A percentile compares a stretch with the other conserved stretches of the same genome.
These are phyloP conservation scores for Arachis monticola DNA, from an alignment of 331 rosid genomes.

Conservation along the genomic window DNA sequence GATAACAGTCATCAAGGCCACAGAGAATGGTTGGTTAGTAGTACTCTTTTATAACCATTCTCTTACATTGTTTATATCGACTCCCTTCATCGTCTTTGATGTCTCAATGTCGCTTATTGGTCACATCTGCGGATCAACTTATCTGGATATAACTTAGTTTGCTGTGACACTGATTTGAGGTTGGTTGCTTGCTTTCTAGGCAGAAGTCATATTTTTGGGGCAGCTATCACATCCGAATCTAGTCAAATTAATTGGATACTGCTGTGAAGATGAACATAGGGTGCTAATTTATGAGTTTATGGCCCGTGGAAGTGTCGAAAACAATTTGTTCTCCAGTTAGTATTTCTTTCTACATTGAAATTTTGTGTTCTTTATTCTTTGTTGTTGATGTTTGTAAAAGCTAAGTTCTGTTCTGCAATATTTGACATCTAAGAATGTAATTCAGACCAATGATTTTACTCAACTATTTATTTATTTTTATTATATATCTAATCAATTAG, in stretches of 20 bases:
- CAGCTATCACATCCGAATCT: constrained; percentile 98
- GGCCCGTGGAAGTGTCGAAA: constrained; percentile 94
- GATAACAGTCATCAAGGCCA: constrained; percentile 96
- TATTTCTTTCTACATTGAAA: constrained; percentile 37
- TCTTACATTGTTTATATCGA: neutral
- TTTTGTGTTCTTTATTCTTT: neutral
- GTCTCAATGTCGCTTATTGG: too few species aligned
- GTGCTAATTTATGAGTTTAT: constrained; percentile 91
- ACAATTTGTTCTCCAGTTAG: constrained; percentile 90
- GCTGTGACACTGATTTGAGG: constrained; percentile 34
- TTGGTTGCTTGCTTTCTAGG: constrained; percentile 65
- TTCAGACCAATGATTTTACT: too few species aligned
- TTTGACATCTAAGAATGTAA: too few species aligned
- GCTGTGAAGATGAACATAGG: constrained; percentile 95
- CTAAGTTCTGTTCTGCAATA: too few species aligned
- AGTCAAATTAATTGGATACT: constrained; percentile 91
- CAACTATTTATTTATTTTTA: neutral
- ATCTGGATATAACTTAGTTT: neutral
- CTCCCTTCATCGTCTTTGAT: too few species aligned
- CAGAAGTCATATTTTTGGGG: constrained; percentile 98
- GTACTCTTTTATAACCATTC: constrained; percentile 40
- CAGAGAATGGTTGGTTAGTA: constrained; percentile 91
- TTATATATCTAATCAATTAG: neutral
- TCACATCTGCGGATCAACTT: too few species aligned
- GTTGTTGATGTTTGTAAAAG: too few species aligned